phyloP scores from a whole-genome alignment of 2,329 filamentous ascomycete genomes.

The Teratosphaeria destructans region DNA sequence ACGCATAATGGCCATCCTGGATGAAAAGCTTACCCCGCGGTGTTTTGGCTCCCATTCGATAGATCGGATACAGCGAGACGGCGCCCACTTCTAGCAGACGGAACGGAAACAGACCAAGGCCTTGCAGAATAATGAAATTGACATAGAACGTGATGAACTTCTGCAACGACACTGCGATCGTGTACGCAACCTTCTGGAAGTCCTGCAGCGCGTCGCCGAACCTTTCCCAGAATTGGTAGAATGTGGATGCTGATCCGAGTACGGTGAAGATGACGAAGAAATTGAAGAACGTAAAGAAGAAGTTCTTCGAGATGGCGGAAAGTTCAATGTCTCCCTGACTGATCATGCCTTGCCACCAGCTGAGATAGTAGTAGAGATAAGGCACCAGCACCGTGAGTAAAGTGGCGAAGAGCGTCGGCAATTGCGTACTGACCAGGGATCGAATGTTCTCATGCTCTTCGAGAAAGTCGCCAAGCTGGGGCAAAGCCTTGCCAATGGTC shows the following conservation, averaged over 20 bases:
- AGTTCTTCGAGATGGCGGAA: conserved; percentile 94
- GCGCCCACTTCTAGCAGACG: conserved; percentile 82
- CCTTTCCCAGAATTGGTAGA: conserved; percentile 53
- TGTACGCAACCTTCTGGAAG: conserved; percentile 64
- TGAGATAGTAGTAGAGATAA: conserved; percentile 88
- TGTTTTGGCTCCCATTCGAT: conserved; percentile 67
- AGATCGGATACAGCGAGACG: conserved; percentile 72
- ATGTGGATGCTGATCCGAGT: conserved; percentile 67
- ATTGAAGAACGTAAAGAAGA: conserved; percentile 98
- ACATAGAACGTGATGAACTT: conserved; percentile 74
- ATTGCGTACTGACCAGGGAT: conserved; percentile 73
- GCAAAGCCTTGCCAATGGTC: conserved; percentile 63
- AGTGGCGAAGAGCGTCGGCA: conserved; percentile 77
- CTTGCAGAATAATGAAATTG: conserved; percentile 89
- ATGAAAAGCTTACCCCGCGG: conserved; percentile 47
- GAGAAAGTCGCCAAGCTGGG: conserved; percentile 57
- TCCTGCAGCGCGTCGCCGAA: conserved; percentile 68
- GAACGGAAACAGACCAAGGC: conserved; percentile 86
- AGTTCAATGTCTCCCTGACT: conserved; percentile 90
- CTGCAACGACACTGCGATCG: conserved; percentile 66
- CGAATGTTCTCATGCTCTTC: conserved; percentile 57
- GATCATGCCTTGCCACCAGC: conserved; percentile 86
- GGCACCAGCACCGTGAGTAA: conserved; percentile 82
- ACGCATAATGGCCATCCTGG: not conserved
- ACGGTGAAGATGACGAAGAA: conserved; percentile 92